Percentiles rank a stretch among this genome's conserved stretches.
These are phyloP conservation scores for Cynara cardunculus DNA, from an alignment of 129 eudicot species.

Conservation along the genomic window DNA sequence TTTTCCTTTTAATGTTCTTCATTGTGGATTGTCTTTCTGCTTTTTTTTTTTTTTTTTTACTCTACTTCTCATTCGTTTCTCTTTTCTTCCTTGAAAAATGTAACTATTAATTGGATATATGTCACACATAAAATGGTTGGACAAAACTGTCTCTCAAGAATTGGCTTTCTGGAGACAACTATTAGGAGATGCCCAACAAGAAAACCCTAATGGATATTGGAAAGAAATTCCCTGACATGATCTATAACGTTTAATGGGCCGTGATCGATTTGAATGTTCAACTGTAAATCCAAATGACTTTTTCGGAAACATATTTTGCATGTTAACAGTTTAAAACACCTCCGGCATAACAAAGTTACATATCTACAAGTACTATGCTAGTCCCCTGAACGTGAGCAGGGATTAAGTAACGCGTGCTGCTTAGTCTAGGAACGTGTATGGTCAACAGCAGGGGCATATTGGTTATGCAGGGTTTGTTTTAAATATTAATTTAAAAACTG, in stretches of 20 bases:
- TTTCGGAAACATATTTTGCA: too few species aligned
- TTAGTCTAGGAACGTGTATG: too few species aligned
- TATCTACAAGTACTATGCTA: too few species aligned
- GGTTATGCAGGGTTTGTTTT: not conserved
- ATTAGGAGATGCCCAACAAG: not conserved
- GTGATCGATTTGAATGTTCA: too few species aligned
- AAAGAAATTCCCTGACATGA: too few species aligned
- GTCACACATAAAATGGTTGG: not conserved
- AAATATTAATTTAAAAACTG: not conserved
- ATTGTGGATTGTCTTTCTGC: not conserved
- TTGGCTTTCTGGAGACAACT: not conserved
- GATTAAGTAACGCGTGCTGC: too few species aligned
- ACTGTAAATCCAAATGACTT: too few species aligned
- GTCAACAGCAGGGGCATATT: not conserved
- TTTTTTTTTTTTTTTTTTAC: not conserved
- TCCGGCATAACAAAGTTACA: too few species aligned
- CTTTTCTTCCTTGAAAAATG: not conserved
- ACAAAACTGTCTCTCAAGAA: not conserved
- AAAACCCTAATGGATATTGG: not conserved
- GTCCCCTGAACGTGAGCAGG: too few species aligned
- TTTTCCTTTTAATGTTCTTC: not conserved
- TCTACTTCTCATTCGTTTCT: not conserved
- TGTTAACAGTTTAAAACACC: too few species aligned
- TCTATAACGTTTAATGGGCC: too few species aligned
- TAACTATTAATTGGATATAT: not conserved